Evolutionary conservation across 192 early-diverging fungal species (phyloP).

Genomic region (Coemansia aciculifera): DNA sequence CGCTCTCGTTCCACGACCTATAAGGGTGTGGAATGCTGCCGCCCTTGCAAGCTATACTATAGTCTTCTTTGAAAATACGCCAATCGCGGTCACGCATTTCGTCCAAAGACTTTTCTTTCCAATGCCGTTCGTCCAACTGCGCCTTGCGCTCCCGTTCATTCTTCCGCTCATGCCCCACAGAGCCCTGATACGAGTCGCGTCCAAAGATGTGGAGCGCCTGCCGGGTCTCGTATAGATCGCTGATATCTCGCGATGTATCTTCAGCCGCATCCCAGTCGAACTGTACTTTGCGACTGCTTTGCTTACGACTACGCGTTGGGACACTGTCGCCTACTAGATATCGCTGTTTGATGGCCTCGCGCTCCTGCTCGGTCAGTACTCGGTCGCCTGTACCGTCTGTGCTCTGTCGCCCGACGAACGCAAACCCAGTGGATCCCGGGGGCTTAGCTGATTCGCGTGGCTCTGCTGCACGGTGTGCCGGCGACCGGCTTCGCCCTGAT

Average conservation of each 20-base stretch:
- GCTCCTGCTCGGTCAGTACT: conserved; percentile 59
- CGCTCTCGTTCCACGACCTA: conserved; percentile 85
- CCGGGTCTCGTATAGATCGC: conserved; percentile 82
- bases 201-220: conserved; percentile 78
- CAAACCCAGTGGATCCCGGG: conserved; percentile 9
- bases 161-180: background rate
- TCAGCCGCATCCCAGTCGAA: conserved; percentile 97
- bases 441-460: conserved; percentile 7
- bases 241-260: conserved; percentile 92
- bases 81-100: conserved; percentile 98
- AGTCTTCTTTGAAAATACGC: conserved; percentile 99
- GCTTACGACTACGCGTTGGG: conserved; percentile 72
- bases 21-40: conserved; percentile 87
- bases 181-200: conserved; percentile 60
- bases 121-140: conserved; percentile 89
- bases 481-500: background rate
- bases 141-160: conserved; percentile 8
- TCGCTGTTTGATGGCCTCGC: conserved; percentile 68
- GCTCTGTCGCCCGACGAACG: conserved; percentile 27
- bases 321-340: conserved; percentile 81
- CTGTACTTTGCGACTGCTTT: conserved; percentile 93
- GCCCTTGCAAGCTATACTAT: conserved; percentile 93
- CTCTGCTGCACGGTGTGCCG: background rate
- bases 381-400: conserved; percentile 46
- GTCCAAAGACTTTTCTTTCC: conserved; percentile 84